These are phyloP conservation scores for Calonectria pteridis DNA, from an alignment of 2,329 filamentous ascomycete genomes.

Conservation along the genomic window DNA sequence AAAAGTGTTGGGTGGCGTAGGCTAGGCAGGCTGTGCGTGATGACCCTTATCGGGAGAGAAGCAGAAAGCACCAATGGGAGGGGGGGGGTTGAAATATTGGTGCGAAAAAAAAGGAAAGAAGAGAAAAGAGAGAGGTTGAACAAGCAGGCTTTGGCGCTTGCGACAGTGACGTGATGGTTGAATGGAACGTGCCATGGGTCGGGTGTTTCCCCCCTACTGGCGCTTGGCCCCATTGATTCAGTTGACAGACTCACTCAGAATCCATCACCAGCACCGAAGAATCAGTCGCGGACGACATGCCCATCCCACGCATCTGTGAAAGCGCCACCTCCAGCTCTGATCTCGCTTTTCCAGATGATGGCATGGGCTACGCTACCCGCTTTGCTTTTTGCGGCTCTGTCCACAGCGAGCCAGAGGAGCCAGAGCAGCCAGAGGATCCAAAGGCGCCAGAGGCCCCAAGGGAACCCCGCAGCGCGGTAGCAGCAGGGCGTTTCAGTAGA, in stretches of 20 bases:
- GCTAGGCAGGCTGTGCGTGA: not conserved
- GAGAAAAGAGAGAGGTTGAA: not conserved
- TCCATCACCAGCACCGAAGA: not conserved
- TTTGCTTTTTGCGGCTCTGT: not conserved
- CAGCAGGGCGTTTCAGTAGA: not conserved
- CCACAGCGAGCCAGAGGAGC: too few species aligned
- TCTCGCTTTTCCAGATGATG: not conserved
- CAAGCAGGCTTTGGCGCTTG: not conserved
- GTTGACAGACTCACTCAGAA: not conserved
- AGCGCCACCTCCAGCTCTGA: not conserved
- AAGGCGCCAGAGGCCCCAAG: not conserved
- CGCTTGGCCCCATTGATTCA: conserved; percentile 4
- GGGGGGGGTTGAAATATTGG: not conserved
- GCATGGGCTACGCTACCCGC: not conserved
- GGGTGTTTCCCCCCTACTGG: not conserved
- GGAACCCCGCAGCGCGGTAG: not conserved
- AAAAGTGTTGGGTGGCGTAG: not conserved
- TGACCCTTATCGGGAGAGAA: not conserved
- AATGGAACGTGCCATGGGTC: not conserved
- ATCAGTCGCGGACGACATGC: not conserved
- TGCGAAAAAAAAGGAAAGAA: not conserved
- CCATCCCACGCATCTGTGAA: not conserved
- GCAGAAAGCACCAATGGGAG: not conserved
- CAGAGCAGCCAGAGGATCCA: too few species aligned
- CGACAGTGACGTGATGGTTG: not conserved